These are phyloP conservation scores for Crithidia expoeki DNA, from an alignment of 208 protist genomes.

Conservation along the genomic window DNA sequence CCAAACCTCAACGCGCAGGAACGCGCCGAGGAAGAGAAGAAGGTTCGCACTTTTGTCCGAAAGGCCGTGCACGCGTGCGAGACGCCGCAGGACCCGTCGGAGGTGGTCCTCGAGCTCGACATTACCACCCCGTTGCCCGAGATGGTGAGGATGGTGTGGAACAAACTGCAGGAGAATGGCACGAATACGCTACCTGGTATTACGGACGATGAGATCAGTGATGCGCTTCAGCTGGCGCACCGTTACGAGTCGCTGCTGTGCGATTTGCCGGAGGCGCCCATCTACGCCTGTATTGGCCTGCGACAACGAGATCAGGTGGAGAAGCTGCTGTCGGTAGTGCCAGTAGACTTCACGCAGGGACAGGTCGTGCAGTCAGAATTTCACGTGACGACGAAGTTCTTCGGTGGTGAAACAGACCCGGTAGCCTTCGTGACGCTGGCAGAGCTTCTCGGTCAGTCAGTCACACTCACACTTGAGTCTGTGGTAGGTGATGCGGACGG, in stretches of 20 bases:
- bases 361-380: constrained; percentile 42
- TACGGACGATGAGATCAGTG: constrained; percentile 14
- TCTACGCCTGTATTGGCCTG: constrained; percentile 35
- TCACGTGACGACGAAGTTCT: constrained; percentile 52
- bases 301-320: neutral
- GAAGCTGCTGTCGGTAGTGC: constrained; percentile 25
- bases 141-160: constrained; percentile 43
- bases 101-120: constrained; percentile 40
- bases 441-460: constrained; percentile 26
- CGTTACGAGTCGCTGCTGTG: constrained; percentile 40
- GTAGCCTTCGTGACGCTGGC: constrained; percentile 37
- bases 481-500: constrained; percentile 50
- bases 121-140: constrained; percentile 31
- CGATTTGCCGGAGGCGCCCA: constrained; percentile 13
- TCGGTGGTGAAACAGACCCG: constrained; percentile 43
- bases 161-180: constrained; percentile 34
- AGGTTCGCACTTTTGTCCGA: constrained; percentile 34
- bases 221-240: constrained; percentile 16
- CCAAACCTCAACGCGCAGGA: constrained; percentile 11
- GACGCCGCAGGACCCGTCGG: constrained; percentile 22
- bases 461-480: constrained; percentile 45
- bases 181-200: constrained; percentile 38
- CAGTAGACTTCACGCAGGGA: neutral
- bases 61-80: constrained; percentile 34
- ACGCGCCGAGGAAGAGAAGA: constrained; percentile 13